phyloP scores from a whole-genome alignment of 2,329 filamentous ascomycete species.

The Stemphylium lycopersici region DNA sequence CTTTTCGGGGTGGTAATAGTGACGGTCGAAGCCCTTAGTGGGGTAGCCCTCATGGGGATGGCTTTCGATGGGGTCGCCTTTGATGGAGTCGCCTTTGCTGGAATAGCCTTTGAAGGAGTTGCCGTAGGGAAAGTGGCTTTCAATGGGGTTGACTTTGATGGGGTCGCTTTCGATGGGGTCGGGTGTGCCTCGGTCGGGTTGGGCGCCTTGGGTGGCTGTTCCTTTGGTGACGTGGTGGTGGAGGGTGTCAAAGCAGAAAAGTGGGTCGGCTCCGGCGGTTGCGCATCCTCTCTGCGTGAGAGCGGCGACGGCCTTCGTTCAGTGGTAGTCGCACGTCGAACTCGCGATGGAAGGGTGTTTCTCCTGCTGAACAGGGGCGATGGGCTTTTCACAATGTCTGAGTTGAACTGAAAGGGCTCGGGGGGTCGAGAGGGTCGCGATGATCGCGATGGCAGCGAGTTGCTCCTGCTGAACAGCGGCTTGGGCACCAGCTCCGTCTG shows the following conservation, averaged over 20 bases:
- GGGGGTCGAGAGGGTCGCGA: slow-evolving; percentile 10
- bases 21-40: not conserved
- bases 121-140: not conserved
- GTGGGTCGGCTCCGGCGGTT: slow-evolving; percentile 20
- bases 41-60: not conserved
- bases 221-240: slow-evolving; percentile 6
- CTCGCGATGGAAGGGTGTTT: slow-evolving; percentile 22
- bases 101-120: not conserved
- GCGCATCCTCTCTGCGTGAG: slow-evolving; percentile 30
- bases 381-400: slow-evolving; percentile 19
- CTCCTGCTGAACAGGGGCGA: slow-evolving; percentile 35
- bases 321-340: slow-evolving; percentile 28
- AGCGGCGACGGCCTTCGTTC: slow-evolving; percentile 27
- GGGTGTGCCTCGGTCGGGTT: not conserved
- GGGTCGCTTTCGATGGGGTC: slow-evolving; percentile 1
- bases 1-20: slow-evolving; percentile 3
- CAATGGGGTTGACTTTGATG: not conserved
- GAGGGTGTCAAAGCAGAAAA: not conserved
- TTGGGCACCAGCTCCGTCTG: slow-evolving; percentile 26
- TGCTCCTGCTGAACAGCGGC: slow-evolving; percentile 36
- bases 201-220: slow-evolving; percentile 1
- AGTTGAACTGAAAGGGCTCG: slow-evolving; percentile 22
- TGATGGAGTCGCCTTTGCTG: not conserved
- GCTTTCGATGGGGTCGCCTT: not conserved
- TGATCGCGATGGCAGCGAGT: slow-evolving; percentile 18